Base-by-base conservation (phyloP, 2,329 filamentous ascomycete species). In the Orbilia quercus region DNA sequence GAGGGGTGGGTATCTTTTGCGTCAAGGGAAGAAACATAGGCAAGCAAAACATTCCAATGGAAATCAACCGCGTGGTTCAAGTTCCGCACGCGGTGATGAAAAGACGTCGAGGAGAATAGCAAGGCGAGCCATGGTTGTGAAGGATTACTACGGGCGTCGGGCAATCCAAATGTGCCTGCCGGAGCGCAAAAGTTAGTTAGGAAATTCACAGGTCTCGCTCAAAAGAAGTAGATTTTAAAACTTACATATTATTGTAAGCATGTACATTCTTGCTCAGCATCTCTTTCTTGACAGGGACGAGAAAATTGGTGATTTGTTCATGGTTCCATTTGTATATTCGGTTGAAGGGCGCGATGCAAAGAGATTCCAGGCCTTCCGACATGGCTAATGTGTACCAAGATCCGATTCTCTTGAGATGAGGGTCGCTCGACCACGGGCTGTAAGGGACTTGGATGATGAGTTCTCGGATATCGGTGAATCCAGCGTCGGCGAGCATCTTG, bases 341-440 rank as follows among this genome's bases (percentile, higher is more conserved):
- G 47, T 86, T 89, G 78, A 97, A 85, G 6, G 92, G 90, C 36
- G 85, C 90, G 77, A 95, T 80, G 75, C 89, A 89, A 77, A 96
- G 83, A 11, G 89, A 88, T 77, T 92, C 87, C 54, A 96, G 81
- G 23, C 90, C 90, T 78, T 91, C 87, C 9, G 85, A 88, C 76
- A 96, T 83, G 40, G 88, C 89, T 22, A 94, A 82, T 78, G 94
- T 92, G 81, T 96, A 96, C 90, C 91, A 96, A 67, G 88, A 85
- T 28, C 90, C 91, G 59, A 92, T 85, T 47, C 89, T 85, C 74
- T 87, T 88, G 76, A 88, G 84, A 75, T 87, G 84, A 23, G 84
- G 82, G 76, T 91, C 87, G 23, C 82, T 80, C 69, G 87, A 86
- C 90, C 91, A 94, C 22, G 88, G 87, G 78, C 90, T 94, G 78